phyloP scores from a whole-genome alignment of 2,329 filamentous ascomycete species.

The Penicillium glabrum region DNA sequence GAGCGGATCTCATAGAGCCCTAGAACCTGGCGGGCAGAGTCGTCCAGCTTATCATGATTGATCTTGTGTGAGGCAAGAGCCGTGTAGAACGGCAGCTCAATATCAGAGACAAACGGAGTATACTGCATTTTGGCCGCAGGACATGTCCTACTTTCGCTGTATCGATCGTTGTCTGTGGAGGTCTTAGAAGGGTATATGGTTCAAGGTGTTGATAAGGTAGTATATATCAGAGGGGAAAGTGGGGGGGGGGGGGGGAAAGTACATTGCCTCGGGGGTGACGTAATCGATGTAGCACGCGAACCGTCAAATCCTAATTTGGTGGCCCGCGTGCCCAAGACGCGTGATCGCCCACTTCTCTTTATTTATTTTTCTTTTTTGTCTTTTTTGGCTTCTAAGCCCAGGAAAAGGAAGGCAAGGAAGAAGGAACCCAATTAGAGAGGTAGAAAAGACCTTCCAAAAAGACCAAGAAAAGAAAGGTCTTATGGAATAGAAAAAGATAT shows the following conservation, averaged over 20 bases:
- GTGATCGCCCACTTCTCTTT: constrained; percentile 1
- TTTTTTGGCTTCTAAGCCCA: background rate
- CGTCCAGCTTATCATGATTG: constrained; percentile 94
- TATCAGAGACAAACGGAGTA: constrained; percentile 87
- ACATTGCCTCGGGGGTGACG: constrained; percentile 10
- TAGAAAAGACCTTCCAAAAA: too few relatives aligned
- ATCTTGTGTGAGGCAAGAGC: constrained; percentile 91
- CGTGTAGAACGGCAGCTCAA: constrained; percentile 93
- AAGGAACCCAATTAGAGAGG: too few relatives aligned
- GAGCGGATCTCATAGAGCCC: constrained; percentile 85
- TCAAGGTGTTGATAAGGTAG: background rate
- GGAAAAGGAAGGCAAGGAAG: background rate
- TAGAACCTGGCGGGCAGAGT: constrained; percentile 81
- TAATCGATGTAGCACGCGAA: constrained; percentile 14
- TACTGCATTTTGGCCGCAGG: constrained; percentile 60
- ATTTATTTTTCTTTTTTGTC: background rate
- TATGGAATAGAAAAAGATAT: background rate
- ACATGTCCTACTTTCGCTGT: background rate
- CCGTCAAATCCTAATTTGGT: background rate
- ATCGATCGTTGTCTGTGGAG: background rate
- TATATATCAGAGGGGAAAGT: constrained; percentile 2
- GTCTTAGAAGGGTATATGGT: background rate
- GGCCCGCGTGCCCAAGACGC: constrained; percentile 5
- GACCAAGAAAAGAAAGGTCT: background rate
- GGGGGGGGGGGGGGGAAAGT: background rate